These are phyloP conservation scores for Xylona heveae DNA, from an alignment of 495 filamentous ascomycete genomes.

Conservation along the genomic window DNA sequence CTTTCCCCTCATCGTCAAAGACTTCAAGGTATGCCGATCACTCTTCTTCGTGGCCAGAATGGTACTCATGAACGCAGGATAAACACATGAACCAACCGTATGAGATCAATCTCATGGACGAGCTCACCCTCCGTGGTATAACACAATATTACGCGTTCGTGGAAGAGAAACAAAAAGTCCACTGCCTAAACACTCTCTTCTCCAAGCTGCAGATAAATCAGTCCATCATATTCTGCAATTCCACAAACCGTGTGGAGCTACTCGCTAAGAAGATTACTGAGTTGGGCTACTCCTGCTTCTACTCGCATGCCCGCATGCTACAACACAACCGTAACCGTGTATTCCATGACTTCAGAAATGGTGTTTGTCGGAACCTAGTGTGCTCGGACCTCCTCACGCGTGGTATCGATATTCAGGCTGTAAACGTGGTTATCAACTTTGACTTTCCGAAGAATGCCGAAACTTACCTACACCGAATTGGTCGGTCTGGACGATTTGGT, in stretches of 20 bases:
- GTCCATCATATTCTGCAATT: conserved; percentile 99
- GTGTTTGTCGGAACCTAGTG: conserved; percentile 90
- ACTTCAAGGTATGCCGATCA: conserved; percentile 47
- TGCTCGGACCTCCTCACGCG: conserved; percentile 95
- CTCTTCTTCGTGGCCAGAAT: not conserved
- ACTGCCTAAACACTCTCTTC: conserved; percentile 97
- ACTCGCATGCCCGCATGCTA: conserved; percentile 97
- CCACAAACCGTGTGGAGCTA: conserved; percentile 91
- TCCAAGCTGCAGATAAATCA: conserved; percentile 99
- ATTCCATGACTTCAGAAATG: conserved; percentile 98
- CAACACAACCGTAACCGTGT: conserved; percentile 93
- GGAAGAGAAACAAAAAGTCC: conserved; percentile 97
- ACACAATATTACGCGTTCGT: conserved; percentile 99
- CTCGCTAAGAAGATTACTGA: conserved; percentile 99
- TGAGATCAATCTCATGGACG: conserved; percentile 99
- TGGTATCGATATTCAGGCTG: conserved; percentile 98
- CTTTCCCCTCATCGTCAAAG: conserved; percentile 87
- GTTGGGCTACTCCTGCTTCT: conserved; percentile 97
- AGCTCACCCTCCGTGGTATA: conserved; percentile 91
- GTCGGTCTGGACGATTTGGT: conserved; percentile 89
- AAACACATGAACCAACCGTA: conserved; percentile 92
- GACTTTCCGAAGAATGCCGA: conserved; percentile 99
- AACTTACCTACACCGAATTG: conserved; percentile 96
- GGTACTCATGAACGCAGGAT: conserved; percentile 25
- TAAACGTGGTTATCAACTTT: conserved; percentile 99